Evolutionary conservation across 164 flowering plant genomes (phyloP).

Genomic region (Kingdonia uniflora): DNA sequence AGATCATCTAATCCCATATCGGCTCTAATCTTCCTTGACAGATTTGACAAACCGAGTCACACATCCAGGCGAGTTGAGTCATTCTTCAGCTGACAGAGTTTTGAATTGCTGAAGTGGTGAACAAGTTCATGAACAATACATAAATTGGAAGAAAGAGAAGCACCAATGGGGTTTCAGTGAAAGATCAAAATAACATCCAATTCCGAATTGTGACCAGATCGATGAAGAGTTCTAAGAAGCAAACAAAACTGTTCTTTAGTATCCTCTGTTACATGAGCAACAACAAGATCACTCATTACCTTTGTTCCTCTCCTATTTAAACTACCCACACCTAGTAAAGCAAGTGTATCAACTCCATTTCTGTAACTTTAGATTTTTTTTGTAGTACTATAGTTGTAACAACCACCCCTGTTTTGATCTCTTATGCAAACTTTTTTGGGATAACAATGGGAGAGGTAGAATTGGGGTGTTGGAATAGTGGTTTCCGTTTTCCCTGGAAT

Average conservation of each 20-base stretch:
- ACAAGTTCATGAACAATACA: constrained; percentile 38
- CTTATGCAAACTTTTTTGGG: constrained; percentile 25
- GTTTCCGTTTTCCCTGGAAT: too few relatives aligned
- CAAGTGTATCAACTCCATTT: too few relatives aligned
- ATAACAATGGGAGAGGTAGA: constrained; percentile 1
- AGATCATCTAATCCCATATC: constrained; percentile 47
- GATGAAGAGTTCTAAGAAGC: constrained; percentile 38
- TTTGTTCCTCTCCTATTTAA: constrained; percentile 50
- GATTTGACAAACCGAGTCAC: constrained; percentile 24
- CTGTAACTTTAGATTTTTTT: neutral
- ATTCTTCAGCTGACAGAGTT: constrained; percentile 5
- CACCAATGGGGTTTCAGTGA: too few relatives aligned
- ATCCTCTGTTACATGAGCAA: constrained; percentile 50
- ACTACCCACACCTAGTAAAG: constrained; percentile 75
- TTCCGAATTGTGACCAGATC: constrained; percentile 39
- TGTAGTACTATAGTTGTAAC: too few relatives aligned
- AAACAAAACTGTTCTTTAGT: constrained; percentile 26
- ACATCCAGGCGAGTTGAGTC: constrained; percentile 20
- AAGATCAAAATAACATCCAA: constrained; percentile 54
- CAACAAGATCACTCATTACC: constrained; percentile 62
- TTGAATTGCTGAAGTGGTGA: constrained; percentile 25
- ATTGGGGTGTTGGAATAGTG: too few relatives aligned
- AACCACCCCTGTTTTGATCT: constrained; percentile 1
- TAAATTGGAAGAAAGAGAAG: constrained; percentile 15
- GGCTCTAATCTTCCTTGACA: constrained; percentile 29